A percentile compares a stretch with the other conserved stretches of the same genome.
These are phyloP conservation scores for Eimeria maxima DNA, from an alignment of 169 alveolate species.

Conservation along the genomic window DNA sequence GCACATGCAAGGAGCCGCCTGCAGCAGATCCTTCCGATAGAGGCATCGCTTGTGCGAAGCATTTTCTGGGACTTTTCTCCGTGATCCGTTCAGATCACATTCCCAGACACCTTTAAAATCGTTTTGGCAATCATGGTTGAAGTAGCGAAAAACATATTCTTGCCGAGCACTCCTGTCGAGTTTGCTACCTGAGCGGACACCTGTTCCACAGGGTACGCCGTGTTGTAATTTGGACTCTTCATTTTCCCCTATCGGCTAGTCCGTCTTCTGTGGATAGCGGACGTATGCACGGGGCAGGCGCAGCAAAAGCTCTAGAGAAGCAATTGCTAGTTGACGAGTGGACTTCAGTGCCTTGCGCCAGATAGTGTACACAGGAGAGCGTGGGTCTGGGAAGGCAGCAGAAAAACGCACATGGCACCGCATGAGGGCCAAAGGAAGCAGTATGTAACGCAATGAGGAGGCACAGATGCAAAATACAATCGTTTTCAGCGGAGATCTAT, in stretches of 20 bases:
- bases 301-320: slow-evolving; percentile 60
- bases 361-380: slow-evolving; percentile 40
- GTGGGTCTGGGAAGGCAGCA: slow-evolving; percentile 27
- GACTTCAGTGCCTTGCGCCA: slow-evolving; percentile 66
- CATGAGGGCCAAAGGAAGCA: neutral
- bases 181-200: neutral
- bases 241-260: neutral
- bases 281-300: slow-evolving; percentile 79
- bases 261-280: slow-evolving; percentile 4
- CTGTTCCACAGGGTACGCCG: neutral
- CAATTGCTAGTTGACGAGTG: slow-evolving; percentile 7
- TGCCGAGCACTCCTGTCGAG: neutral
- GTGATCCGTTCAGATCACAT: neutral
- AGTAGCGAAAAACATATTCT: neutral
- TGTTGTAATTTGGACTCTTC: neutral
- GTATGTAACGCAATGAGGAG: neutral
- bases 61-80: slow-evolving; percentile 8
- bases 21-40: slow-evolving; percentile 4
- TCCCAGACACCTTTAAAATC: slow-evolving; percentile 33
- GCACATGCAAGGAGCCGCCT: slow-evolving; percentile 12
- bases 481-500: neutral
- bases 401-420: neutral
- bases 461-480: neutral
- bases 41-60: slow-evolving; percentile 43
- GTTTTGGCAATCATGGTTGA: slow-evolving; percentile 21